Conservation (phyloP, 352 stramenopile genomes). For the Phytophthora hibernalis region DNA sequence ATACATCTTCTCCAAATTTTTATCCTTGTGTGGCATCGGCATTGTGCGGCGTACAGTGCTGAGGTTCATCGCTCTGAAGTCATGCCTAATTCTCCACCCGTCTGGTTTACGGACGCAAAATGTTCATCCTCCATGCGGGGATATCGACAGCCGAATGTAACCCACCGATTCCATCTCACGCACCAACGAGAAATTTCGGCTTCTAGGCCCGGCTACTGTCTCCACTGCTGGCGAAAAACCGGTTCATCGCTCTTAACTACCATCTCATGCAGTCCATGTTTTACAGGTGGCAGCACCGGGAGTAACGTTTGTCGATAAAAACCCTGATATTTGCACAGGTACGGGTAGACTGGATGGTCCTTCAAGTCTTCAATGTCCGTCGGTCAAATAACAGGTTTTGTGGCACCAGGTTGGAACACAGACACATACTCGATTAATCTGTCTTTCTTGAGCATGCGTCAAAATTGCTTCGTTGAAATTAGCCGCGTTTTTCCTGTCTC, state of each 20-base stretch:
- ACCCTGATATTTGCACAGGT: too few relatives aligned
- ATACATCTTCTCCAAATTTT: conserved; percentile 32
- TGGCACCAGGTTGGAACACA: too few relatives aligned
- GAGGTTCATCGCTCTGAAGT: conserved; percentile 23
- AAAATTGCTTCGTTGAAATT: too few relatives aligned
- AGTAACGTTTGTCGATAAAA: too few relatives aligned
- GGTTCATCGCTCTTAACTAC: background rate
- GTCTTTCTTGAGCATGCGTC: too few relatives aligned
- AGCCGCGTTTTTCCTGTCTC: too few relatives aligned
- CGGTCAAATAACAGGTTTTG: too few relatives aligned
- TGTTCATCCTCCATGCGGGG: conserved; percentile 7
- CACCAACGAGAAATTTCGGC: background rate
- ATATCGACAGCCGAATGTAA: conserved; percentile 5
- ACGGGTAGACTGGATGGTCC: too few relatives aligned
- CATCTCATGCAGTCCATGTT: background rate
- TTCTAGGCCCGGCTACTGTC: background rate
- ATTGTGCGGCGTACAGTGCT: conserved; percentile 9
- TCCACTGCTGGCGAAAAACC: background rate
- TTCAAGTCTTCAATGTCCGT: too few relatives aligned
- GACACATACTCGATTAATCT: too few relatives aligned
- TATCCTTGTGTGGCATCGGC: conserved; percentile 27
- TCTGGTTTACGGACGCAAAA: conserved; percentile 39
- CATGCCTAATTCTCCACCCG: conserved; percentile 42
- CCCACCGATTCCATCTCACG: background rate
- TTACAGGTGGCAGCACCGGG: background rate